A percentile compares a stretch with the other conserved stretches of the same genome.
Evolutionary conservation across 129 eudicot genomes (phyloP).

Genomic region (Chrysanthemum lavandulifolium): DNA sequence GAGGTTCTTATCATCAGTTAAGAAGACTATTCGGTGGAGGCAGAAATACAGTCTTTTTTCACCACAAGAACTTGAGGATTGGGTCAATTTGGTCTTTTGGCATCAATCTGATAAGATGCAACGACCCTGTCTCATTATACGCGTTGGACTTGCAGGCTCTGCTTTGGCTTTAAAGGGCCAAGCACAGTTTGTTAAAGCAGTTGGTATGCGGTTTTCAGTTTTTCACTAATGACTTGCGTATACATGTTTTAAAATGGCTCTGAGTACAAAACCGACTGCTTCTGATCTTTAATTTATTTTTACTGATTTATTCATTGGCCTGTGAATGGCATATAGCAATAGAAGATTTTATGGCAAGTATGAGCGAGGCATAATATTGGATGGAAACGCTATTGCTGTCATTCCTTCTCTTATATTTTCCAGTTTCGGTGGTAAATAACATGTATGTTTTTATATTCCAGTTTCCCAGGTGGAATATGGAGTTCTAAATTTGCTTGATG

Average conservation of each 20-base stretch:
- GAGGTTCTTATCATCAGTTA: slow-evolving; percentile 48
- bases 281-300: too few relatives aligned
- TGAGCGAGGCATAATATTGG: neutral
- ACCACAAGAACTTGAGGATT: slow-evolving; percentile 58
- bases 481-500: slow-evolving; percentile 52
- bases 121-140: slow-evolving; percentile 63
- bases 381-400: neutral
- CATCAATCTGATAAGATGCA: slow-evolving; percentile 58
- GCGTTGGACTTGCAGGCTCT: slow-evolving; percentile 61
- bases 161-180: slow-evolving; percentile 40
- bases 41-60: slow-evolving; percentile 53
- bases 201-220: slow-evolving; percentile 46
- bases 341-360: too few relatives aligned
- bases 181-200: slow-evolving; percentile 55
- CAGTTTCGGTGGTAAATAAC: neutral
- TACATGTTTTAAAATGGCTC: neutral
- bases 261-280: neutral
- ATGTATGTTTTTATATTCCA: slow-evolving; percentile 23
- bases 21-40: slow-evolving; percentile 72
- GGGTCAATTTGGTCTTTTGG: slow-evolving; percentile 72
- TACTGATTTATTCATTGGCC: too few relatives aligned
- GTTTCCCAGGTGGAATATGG: slow-evolving; percentile 83
- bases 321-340: too few relatives aligned
- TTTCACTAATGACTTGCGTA: neutral
- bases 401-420: neutral